phyloP scores from a whole-genome alignment of 2,329 filamentous ascomycete species.

The Metarhizium guizhouense region DNA sequence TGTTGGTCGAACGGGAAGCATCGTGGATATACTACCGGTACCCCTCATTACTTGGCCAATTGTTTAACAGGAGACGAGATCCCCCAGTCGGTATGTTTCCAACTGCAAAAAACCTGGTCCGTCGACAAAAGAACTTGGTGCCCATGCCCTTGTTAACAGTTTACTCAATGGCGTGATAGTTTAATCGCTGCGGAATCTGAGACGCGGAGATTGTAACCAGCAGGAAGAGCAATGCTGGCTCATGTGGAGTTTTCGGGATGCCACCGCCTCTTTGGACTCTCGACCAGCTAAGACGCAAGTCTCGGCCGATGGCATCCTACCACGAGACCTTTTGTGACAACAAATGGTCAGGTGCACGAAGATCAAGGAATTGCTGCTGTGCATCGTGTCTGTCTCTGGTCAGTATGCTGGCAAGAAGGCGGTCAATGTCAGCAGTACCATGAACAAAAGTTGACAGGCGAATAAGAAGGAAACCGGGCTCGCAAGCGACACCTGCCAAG shows the following conservation, averaged over 20 bases:
- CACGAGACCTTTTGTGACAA: slow-evolving; percentile 2
- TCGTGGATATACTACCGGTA: neutral
- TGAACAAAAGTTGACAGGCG: neutral
- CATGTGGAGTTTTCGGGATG: neutral
- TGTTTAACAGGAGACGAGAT: slow-evolving; percentile 8
- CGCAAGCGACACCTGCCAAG: neutral
- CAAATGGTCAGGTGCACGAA: slow-evolving; percentile 1
- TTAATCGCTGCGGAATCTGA: neutral
- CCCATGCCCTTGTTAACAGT: neutral
- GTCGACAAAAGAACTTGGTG: neutral
- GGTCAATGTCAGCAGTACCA: slow-evolving; percentile 1
- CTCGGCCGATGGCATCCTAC: slow-evolving; percentile 11
- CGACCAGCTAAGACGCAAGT: slow-evolving; percentile 1
- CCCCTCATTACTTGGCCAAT: slow-evolving; percentile 11
- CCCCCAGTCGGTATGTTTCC: neutral
- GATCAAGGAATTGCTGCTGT: neutral
- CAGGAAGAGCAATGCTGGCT: neutral
- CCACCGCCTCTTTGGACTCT: neutral
- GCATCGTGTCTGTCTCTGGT: neutral
- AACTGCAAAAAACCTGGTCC: neutral
- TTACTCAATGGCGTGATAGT: neutral
- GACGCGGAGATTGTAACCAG: neutral
- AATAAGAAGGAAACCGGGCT: neutral
- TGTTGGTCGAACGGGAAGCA: neutral
- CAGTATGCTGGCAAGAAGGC: slow-evolving; percentile 3